These are phyloP conservation scores for Monilinia aucupariae DNA, from an alignment of 2,329 filamentous ascomycete species.

Conservation along the genomic window DNA sequence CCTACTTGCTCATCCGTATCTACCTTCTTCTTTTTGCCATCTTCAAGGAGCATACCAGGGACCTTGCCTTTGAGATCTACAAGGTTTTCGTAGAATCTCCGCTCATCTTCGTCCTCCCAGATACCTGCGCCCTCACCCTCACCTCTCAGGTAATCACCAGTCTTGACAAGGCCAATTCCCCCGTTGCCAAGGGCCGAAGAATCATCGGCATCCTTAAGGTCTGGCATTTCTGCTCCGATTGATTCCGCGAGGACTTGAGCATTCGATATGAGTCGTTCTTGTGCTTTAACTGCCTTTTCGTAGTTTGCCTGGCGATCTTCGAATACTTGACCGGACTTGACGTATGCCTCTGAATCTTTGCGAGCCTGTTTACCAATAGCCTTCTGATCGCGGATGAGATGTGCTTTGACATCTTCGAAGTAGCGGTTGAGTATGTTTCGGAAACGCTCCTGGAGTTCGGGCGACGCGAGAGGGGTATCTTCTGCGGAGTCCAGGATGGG, in stretches of 20 bases:
- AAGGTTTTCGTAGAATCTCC: slow-evolving; percentile 95
- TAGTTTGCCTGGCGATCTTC: slow-evolving; percentile 95
- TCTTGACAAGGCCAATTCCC: slow-evolving; percentile 88
- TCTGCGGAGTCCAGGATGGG: slow-evolving; percentile 43
- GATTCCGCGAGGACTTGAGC: slow-evolving; percentile 87
- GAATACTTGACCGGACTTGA: slow-evolving; percentile 97
- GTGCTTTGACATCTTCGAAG: slow-evolving; percentile 85
- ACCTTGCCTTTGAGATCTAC: slow-evolving; percentile 95
- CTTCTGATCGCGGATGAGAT: slow-evolving; percentile 88
- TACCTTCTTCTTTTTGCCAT: slow-evolving; percentile 86
- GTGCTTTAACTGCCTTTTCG: slow-evolving; percentile 85
- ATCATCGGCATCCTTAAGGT: slow-evolving; percentile 78
- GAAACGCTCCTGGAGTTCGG: slow-evolving; percentile 80
- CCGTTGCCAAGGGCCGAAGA: slow-evolving; percentile 60
- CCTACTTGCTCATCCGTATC: slow-evolving; percentile 78
- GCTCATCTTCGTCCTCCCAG: slow-evolving; percentile 97
- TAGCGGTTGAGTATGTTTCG: slow-evolving; percentile 80
- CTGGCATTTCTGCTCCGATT: slow-evolving; percentile 87
- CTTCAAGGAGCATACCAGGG: slow-evolving; percentile 86
- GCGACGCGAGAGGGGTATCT: slow-evolving; percentile 68
- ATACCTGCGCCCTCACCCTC: slow-evolving; percentile 89
- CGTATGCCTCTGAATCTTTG: slow-evolving; percentile 95
- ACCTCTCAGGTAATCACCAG: slow-evolving; percentile 85
- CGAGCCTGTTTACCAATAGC: slow-evolving; percentile 79
- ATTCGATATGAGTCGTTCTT: slow-evolving; percentile 85